Conservation (phyloP, 148 eudicot genomes). For the Gaultheria prostrata region DNA sequence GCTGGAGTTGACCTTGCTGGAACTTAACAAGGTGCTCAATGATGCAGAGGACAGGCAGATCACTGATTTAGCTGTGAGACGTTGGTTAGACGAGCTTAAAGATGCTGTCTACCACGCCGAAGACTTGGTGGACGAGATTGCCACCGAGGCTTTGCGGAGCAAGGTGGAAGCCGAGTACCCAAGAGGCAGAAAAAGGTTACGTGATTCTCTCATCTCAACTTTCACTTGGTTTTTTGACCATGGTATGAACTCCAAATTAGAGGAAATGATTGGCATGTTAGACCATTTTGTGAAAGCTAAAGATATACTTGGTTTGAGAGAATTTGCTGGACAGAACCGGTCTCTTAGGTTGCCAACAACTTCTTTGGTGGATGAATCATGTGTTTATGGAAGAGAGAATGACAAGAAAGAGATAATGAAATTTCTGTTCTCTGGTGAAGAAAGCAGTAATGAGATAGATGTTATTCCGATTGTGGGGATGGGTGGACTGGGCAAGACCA, state of each 20-base stretch:
- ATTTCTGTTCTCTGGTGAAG: too few species aligned
- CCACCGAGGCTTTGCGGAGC: background rate
- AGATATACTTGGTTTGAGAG: too few species aligned
- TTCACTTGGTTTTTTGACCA: background rate
- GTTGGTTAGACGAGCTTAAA: slow-evolving; percentile 26
- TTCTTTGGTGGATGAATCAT: too few species aligned
- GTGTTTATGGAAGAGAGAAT: too few species aligned
- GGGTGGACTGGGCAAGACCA: too few species aligned
- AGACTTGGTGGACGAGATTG: slow-evolving; percentile 12
- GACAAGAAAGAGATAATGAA: too few species aligned
- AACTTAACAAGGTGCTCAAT: background rate
- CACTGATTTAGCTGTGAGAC: background rate
- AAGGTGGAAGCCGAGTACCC: too few species aligned
- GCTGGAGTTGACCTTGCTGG: background rate
- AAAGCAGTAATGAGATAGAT: too few species aligned
- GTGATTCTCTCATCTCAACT: background rate
- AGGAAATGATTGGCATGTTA: background rate
- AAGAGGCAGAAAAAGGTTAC: background rate
- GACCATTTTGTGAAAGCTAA: background rate
- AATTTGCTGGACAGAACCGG: too few species aligned
- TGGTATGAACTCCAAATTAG: background rate
- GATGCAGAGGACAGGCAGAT: slow-evolving; percentile 20
- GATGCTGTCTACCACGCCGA: slow-evolving; percentile 16
- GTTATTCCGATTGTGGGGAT: too few species aligned
- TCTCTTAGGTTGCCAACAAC: too few species aligned